Evolutionary conservation across 2,329 filamentous ascomycete genomes (phyloP), one percentile per base, ranked within the genome.

Genomic region (Coniella vitis): DNA sequence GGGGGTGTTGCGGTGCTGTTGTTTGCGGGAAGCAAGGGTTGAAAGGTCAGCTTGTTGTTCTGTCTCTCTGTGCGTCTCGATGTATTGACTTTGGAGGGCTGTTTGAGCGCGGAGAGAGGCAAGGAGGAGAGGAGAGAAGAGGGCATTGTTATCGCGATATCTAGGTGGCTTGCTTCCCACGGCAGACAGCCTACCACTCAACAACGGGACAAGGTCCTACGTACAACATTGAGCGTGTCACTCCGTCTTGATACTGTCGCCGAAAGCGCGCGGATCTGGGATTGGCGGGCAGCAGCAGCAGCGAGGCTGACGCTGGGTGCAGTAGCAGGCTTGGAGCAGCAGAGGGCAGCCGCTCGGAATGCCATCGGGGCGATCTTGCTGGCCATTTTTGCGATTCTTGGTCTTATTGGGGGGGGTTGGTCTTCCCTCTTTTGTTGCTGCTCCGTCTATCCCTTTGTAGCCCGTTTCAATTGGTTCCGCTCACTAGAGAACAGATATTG

Each of bases 1-100:
- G 62, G 87, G 74, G 5, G 86, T 85, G 72, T 97, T 86, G 67
- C 93, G 90, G 75, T 98, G 93, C 93, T 97, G 60, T 52, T 45
- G 31, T 21, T 21, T 16, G 13, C 9, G 38, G 20, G 38, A 39
- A 35, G 38, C 44, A 7, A n/a, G 25, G 25, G 25, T 29, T 5
- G 25, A 10, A 5, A 39, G 16, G 45, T 58, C 38, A 57, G 55
- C 53, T 41, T 31, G 9, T 17, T 3, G 12, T 7, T 31, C 20
- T 25, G 10, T 20, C 9, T 13, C 2, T 38, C 36, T 8, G 16
- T 17, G n/a, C n/a, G n/a, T 36, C 10, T 37, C n/a, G 16, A 19
- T 37, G 16, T 19, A 4, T 38, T 14, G 17, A 13, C 22, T 8
- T 21, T 19, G 20, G 31, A 29, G n/a, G n/a, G 4, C n/a, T 38